Evolutionary conservation across 306 rosid species (phyloP).

Genomic region (Senna tora): DNA sequence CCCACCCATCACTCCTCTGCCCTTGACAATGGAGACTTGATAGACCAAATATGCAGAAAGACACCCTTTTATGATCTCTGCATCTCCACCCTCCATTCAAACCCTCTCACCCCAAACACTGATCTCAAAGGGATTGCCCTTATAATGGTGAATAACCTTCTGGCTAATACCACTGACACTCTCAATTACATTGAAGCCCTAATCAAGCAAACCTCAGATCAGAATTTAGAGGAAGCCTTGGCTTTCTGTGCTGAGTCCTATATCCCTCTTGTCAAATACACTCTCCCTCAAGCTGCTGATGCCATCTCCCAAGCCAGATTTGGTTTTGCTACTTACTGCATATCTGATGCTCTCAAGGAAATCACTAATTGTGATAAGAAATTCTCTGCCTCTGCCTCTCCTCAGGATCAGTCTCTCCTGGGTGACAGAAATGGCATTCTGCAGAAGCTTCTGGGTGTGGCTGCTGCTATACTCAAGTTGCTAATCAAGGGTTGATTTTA

Average conservation of each 20-base stretch:
- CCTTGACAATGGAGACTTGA: slow-evolving; percentile 28
- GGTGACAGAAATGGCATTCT: slow-evolving; percentile 58
- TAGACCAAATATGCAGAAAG: slow-evolving; percentile 53
- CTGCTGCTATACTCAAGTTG: slow-evolving; percentile 62
- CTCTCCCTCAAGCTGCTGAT: slow-evolving; percentile 78
- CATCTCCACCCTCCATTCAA: slow-evolving; percentile 48
- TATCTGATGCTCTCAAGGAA: slow-evolving; percentile 72
- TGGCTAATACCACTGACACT: slow-evolving; percentile 47
- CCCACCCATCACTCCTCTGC: slow-evolving; percentile 43
- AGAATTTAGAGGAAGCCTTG: slow-evolving; percentile 55
- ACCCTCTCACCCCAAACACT: slow-evolving; percentile 44
- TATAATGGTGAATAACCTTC: slow-evolving; percentile 47
- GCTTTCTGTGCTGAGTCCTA: slow-evolving; percentile 83
- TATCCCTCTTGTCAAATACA: slow-evolving; percentile 76
- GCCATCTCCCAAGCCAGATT: slow-evolving; percentile 59
- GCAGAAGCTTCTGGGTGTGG: slow-evolving; percentile 58
- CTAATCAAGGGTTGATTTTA: slow-evolving; percentile 49
- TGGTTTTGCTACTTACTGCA: slow-evolving; percentile 72
- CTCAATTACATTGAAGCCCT: slow-evolving; percentile 50
- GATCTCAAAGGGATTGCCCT: slow-evolving; percentile 59
- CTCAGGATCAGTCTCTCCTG: slow-evolving; percentile 44
- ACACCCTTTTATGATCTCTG: slow-evolving; percentile 64
- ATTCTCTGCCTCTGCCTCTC: slow-evolving; percentile 49
- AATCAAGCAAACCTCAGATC: slow-evolving; percentile 50
- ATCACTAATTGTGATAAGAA: slow-evolving; percentile 65